Evolutionary conservation across 2,329 filamentous ascomycete genomes (phyloP).

Genomic region (Thelonectria rubi): DNA sequence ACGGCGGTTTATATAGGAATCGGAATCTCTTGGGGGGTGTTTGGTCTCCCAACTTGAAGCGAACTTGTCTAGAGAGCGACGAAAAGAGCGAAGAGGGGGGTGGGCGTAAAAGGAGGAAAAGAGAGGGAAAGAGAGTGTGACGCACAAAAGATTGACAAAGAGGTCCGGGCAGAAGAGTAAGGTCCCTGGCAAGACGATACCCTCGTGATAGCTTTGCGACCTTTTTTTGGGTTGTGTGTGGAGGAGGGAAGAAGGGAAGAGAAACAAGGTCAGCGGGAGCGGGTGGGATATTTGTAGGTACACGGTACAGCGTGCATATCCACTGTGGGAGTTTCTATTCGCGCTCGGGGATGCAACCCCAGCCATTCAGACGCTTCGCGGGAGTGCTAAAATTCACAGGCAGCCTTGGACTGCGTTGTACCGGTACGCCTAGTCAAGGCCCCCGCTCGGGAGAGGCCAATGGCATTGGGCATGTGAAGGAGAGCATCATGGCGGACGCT

Average conservation of each 20-base stretch:
- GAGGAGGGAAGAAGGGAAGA: slow-evolving; percentile 57
- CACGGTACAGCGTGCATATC: slow-evolving; percentile 15
- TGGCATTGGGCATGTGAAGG: neutral
- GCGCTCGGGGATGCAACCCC: slow-evolving; percentile 1
- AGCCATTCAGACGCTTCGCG: slow-evolving; percentile 20
- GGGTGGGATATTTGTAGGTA: slow-evolving; percentile 38
- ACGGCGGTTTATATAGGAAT: slow-evolving; percentile 18
- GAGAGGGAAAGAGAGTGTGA: slow-evolving; percentile 49
- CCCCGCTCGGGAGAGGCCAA: slow-evolving; percentile 1
- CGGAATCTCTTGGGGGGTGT: slow-evolving; percentile 10
- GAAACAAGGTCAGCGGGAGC: slow-evolving; percentile 31
- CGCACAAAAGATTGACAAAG: slow-evolving; percentile 58
- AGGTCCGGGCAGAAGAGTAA: slow-evolving; percentile 63
- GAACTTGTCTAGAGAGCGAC: slow-evolving; percentile 58
- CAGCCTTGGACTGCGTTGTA: neutral
- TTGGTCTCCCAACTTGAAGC: slow-evolving; percentile 34
- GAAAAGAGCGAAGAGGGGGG: slow-evolving; percentile 58
- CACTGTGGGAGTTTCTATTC: slow-evolving; percentile 16
- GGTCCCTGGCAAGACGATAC: slow-evolving; percentile 60
- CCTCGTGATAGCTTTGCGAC: slow-evolving; percentile 66
- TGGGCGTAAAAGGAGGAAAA: slow-evolving; percentile 33
- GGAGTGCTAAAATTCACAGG: slow-evolving; percentile 7
- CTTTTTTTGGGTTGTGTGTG: slow-evolving; percentile 64
- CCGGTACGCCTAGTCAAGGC: neutral
- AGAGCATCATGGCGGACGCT: neutral